A percentile compares a stretch with the other conserved stretches of the same genome.
Evolutionary conservation across 306 rosid species (phyloP).

Genomic region (Vigna mungo): DNA sequence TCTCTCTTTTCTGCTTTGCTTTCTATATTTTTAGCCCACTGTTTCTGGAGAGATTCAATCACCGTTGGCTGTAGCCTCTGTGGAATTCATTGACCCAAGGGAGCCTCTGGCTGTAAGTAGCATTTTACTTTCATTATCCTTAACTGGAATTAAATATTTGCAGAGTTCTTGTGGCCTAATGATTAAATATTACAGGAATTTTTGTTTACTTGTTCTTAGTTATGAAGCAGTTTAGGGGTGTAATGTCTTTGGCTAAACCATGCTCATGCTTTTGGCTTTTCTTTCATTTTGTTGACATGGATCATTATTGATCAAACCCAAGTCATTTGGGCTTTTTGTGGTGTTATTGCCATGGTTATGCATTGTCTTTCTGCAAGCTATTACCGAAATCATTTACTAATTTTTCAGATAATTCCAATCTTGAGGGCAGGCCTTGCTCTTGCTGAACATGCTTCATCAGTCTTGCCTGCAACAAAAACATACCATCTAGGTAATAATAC

Average conservation of each 20-base stretch:
- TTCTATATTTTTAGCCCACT: constrained; percentile 68
- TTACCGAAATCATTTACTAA: constrained; percentile 42
- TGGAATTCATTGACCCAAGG: constrained; percentile 92
- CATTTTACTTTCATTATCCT: constrained; percentile 34
- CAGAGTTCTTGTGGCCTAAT: constrained; percentile 5
- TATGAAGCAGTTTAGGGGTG: constrained; percentile 24
- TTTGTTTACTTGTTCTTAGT: background rate
- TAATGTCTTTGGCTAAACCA: constrained; percentile 25
- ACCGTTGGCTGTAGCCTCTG: constrained; percentile 86
- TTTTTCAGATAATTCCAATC: constrained; percentile 84
- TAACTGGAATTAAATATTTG: constrained; percentile 10
- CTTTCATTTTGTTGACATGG: background rate
- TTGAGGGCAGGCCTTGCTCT: constrained; percentile 95
- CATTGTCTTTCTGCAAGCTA: constrained; percentile 34
- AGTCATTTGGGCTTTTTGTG: constrained; percentile 2
- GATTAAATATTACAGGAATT: background rate
- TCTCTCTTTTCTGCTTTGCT: background rate
- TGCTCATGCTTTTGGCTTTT: background rate
- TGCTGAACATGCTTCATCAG: constrained; percentile 77
- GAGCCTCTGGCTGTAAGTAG: constrained; percentile 82
- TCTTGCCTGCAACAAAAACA: constrained; percentile 84
- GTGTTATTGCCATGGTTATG: constrained; percentile 17
- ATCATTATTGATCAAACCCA: constrained; percentile 3
- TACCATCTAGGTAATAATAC: constrained; percentile 83
- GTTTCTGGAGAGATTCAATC: constrained; percentile 88